Base-by-base conservation (phyloP, 2,329 filamentous ascomycete species). In the Microsporum ferrugineum region DNA sequence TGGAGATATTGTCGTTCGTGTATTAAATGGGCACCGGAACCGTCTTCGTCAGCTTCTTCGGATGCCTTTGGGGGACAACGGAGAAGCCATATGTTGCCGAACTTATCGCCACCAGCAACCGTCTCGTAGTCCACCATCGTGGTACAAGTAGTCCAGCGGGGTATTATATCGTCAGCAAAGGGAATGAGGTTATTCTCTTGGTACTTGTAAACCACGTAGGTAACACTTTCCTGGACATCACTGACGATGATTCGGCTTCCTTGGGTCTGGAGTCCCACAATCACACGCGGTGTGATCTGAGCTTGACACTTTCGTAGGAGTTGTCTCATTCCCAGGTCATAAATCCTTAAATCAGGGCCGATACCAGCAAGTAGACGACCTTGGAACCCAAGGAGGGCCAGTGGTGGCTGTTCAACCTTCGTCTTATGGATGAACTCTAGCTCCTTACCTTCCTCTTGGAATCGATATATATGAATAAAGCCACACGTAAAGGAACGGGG, bases 41-140 rank as follows among this genome's bases (percentile, higher is more conserved):
- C 89, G 63, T 95, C 89, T 72, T 96, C 94, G 68, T 99, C 94
- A 0, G 91, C 88, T 71, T 95, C 89, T 66, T 91, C 87, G 41
- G 89, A 95, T 5, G 87, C 86, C 72, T 95, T 94, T 63, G 86
- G 79, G 0, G 92, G 91, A 69, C 89, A 94, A 56, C 94, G 88
- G 34, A 99, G 81, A 51, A 99, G 83, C 86, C 91, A 99, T 14
- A 99, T 76, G 69, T 99, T 99, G 63, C 94, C 95, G 66, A 99
- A 99, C 71, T 96, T 97, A 77, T 99, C 94, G 39, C 92, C 92
- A 39, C 92, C 94, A 2, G 91, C 91, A 29, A 89, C 85, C 0
- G 94, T 95, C 72, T 99, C 94, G 73, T 99, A 99, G 75, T 99
- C 94, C 1, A 97, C 86, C 90, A 99, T 96, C 2, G 91, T 83